Evolutionary conservation across 352 stramenopile species (phyloP), one percentile per base, ranked within the genome.

Genomic region (Phytophthora capsici): DNA sequence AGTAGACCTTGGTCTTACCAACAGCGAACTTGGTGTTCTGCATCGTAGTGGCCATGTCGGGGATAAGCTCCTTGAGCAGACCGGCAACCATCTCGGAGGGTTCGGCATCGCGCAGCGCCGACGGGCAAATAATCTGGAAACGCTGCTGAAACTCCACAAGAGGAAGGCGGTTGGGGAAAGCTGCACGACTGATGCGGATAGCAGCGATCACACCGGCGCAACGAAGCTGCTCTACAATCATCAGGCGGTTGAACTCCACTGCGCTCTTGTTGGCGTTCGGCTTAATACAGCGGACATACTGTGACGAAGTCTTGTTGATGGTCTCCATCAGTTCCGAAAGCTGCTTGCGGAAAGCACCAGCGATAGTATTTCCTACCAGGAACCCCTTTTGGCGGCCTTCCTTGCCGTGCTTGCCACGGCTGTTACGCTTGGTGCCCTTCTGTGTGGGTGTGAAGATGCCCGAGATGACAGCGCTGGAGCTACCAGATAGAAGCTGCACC

Each of bases 271-370:
- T 91, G 17, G 82, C 81, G 59, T 97, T 97, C 9, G 97, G 90
- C 69, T 97, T 97, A 82, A 97, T 96, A 58, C 88, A 96, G 12
- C 90, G 89, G 32, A 97, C 88, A 57, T 96, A 97, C 69, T 93
- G 83, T 10, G 85, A 90, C 22, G 75, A 80, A n/a, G 88, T 97
- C 74, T 91, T 91, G 69, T 84, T 92, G 57, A 97, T 94, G 25
- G 88, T 96, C 57, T 88, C 73, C 80, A 95, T 94, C 30, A 97
- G 75, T 49, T 94, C 83, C 12, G 78, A 78, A 14, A 97, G 70
- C 53, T 96, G 89, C 67, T 90, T 89, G 25, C 87, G 88, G 80
- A 96, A 97, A n/a, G 77, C 83, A 23, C 84, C 84, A 14, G 84
- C 84, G 43, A 94, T 92, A 12, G 86, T 93, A 63, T 92, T 91